Percentiles rank a stretch among this genome's conserved stretches.
Conservation (phyloP, 768 basidiomycete genomes). For the Agaricus blazei region DNA sequence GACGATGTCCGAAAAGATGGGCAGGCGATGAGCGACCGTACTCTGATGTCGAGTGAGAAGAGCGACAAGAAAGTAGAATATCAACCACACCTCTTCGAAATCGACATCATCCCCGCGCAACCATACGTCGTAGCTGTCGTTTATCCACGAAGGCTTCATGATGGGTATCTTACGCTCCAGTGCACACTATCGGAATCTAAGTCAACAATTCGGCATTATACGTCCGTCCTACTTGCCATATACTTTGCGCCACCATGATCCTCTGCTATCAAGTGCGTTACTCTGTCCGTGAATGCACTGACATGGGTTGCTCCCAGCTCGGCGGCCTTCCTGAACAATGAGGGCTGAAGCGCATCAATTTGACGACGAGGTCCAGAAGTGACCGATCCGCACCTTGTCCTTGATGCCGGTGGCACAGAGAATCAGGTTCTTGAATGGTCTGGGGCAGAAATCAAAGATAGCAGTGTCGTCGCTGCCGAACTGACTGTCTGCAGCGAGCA, state of each 20-base stretch:
- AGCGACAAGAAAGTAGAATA: background rate
- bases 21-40: conserved; percentile 55
- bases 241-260: conserved; percentile 86
- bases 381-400: conserved; percentile 57
- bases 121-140: conserved; percentile 69
- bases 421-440: conserved; percentile 61
- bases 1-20: conserved; percentile 65
- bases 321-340: conserved; percentile 67
- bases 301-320: conserved; percentile 75
- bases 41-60: conserved; percentile 36
- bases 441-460: conserved; percentile 46
- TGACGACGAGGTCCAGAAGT: background rate
- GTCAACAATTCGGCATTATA: conserved; percentile 4
- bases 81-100: conserved; percentile 47
- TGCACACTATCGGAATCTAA: conserved; percentile 57
- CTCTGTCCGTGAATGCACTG: conserved; percentile 73
- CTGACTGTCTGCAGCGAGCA: conserved; percentile 46
- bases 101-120: conserved; percentile 77
- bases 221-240: conserved; percentile 35
- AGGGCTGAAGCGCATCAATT: conserved; percentile 39
- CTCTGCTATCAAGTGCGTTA: conserved; percentile 85
- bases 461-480: conserved; percentile 39
- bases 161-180: conserved; percentile 78
- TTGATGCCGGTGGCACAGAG: conserved; percentile 74
- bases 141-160: conserved; percentile 73